Percentiles rank a stretch among this genome's conserved stretches.
These are phyloP conservation scores for Flaveria floridana DNA, from an alignment of 140 eudicot genomes.

Conservation along the genomic window DNA sequence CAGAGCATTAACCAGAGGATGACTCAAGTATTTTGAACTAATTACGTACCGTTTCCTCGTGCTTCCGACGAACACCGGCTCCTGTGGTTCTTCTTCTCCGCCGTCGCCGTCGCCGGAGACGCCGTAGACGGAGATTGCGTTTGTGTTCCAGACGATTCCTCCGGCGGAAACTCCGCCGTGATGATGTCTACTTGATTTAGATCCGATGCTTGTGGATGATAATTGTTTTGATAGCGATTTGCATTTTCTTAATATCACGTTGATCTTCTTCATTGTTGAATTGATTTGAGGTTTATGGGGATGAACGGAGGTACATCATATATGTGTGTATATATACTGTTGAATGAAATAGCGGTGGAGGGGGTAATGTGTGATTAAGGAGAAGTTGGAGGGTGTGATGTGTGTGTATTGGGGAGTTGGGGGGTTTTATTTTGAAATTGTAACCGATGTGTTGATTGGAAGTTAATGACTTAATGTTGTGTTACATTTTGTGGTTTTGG, in stretches of 20 bases:
- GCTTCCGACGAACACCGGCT: constrained; percentile 66
- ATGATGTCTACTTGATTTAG: constrained; percentile 50
- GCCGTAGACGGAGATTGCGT: constrained; percentile 29
- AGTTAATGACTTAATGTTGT: constrained; percentile 7
- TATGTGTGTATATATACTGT: neutral
- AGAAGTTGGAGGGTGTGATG: constrained; percentile 2
- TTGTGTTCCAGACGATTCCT: constrained; percentile 34
- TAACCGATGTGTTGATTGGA: constrained; percentile 23
- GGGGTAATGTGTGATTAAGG: constrained; percentile 10
- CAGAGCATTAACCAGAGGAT: constrained; percentile 60
- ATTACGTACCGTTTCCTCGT: constrained; percentile 59
- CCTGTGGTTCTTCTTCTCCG: constrained; percentile 30
- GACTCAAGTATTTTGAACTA: constrained; percentile 57
- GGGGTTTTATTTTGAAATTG: neutral
- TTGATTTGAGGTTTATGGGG: constrained; percentile 9
- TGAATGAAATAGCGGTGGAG: constrained; percentile 11
- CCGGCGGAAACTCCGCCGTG: constrained; percentile 8
- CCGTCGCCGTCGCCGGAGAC: neutral
- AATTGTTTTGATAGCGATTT: constrained; percentile 66
- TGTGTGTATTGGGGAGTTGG: neutral
- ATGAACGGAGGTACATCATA: neutral
- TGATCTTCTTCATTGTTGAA: constrained; percentile 57
- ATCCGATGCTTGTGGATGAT: constrained; percentile 52
- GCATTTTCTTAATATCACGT: constrained; percentile 54
- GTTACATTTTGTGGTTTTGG: neutral